Percentiles rank a stretch among this genome's conserved stretches.
Evolutionary conservation across 1,284 basidiomycete genomes (phyloP).

Genomic region (Sanguinoderma infundibulare): DNA sequence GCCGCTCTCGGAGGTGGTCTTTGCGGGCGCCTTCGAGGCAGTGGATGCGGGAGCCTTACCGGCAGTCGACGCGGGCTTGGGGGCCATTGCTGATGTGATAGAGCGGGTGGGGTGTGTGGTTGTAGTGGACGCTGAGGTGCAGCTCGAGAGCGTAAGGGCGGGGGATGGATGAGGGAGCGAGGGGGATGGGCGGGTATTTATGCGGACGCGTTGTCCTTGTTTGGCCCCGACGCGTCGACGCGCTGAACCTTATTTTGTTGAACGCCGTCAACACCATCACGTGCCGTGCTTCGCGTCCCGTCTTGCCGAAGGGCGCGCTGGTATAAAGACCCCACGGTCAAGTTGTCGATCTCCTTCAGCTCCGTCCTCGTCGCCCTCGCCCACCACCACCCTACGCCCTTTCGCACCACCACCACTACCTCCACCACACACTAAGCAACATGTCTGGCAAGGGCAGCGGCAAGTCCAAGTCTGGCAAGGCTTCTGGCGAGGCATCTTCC

Average conservation of each 20-base stretch:
- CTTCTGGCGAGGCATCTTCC: conserved; percentile 48
- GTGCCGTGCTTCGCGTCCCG: conserved; percentile 22
- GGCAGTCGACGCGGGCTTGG: conserved; percentile 53
- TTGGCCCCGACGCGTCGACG: conserved; percentile 37
- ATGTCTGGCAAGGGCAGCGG: conserved; percentile 66
- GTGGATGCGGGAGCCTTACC: conserved; percentile 60
- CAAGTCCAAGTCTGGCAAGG: conserved; percentile 63
- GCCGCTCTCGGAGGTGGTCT: conserved; percentile 55
- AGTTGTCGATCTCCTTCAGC: conserved; percentile 4
- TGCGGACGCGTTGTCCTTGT: conserved; percentile 37
- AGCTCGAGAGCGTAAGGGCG: conserved; percentile 17
- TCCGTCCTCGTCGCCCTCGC: conserved; percentile 12
- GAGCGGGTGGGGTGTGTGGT: conserved; percentile 5
- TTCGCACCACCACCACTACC: conserved; percentile 16
- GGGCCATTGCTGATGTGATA: conserved; percentile 32
- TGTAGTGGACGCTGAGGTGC: conserved; percentile 8
- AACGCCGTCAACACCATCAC: conserved; percentile 28
- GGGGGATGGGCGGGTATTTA: conserved; percentile 28
- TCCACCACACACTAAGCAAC: conserved; percentile 15
- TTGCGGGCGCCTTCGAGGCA: conserved; percentile 79
- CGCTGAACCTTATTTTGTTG: conserved; percentile 38
- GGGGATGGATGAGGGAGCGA: conserved; percentile 19
- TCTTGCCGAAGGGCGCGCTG: conserved; percentile 18
- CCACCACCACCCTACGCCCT: conserved; percentile 7
- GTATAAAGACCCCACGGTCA: conserved; percentile 19